Conservation (phyloP, 345 rosid species). For the Arabidopsis suecica region DNA sequence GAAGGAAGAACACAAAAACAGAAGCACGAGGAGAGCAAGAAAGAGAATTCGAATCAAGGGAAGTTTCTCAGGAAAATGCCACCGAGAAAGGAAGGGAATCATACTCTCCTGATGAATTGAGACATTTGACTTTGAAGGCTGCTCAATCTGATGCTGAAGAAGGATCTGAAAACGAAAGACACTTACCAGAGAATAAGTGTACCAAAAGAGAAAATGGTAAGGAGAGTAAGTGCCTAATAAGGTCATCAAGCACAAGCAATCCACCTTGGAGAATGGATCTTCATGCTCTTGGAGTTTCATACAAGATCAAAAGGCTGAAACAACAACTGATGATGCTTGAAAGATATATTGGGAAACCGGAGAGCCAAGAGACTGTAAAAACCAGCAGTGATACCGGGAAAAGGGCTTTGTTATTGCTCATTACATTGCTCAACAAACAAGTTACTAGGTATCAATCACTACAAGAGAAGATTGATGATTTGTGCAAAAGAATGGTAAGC, state of each 20-base stretch:
- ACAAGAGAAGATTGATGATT: constrained; percentile 83
- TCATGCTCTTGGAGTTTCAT: constrained; percentile 92
- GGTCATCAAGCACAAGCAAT: constrained; percentile 41
- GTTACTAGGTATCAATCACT: constrained; percentile 83
- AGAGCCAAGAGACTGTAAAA: constrained; percentile 50
- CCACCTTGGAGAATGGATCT: constrained; percentile 82
- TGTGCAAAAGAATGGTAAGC: constrained; percentile 88
- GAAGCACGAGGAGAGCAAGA: constrained; percentile 50
- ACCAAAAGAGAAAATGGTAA: constrained; percentile 32
- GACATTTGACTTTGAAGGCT: constrained; percentile 41
- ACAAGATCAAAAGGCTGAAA: constrained; percentile 90
- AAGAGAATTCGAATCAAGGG: constrained; percentile 31
- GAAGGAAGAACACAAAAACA: constrained; percentile 50
- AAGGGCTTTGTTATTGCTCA: constrained; percentile 53
- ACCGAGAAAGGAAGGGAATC: constrained; percentile 49
- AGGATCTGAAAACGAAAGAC: constrained; percentile 47
- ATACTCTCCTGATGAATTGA: constrained; percentile 65
- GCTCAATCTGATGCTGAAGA: constrained; percentile 53
- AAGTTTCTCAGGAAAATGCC: constrained; percentile 42
- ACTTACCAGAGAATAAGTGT: constrained; percentile 4
- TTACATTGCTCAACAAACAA: constrained; percentile 78
- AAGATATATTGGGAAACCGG: constrained; percentile 72
- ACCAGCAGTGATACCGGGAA: constrained; percentile 46
- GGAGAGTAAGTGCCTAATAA: constrained; percentile 44
- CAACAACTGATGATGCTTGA: constrained; percentile 90